phyloP scores from a whole-genome alignment of 768 basidiomycete species.

The Dacryopinax spathularia region DNA sequence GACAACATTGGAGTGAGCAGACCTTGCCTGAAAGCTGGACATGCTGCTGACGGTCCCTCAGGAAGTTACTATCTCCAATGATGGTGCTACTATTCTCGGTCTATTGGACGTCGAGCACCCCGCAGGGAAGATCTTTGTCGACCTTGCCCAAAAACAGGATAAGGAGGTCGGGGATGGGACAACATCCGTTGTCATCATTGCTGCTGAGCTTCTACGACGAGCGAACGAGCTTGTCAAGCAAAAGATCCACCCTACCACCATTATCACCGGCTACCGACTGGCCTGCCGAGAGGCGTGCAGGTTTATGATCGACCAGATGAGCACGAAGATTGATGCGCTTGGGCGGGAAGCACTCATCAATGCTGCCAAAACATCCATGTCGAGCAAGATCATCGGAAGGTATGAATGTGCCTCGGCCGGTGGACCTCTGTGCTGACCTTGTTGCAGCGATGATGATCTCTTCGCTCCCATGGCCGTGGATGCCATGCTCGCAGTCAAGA shows the following conservation, averaged over 20 bases:
- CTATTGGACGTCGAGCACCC: conserved; percentile 91
- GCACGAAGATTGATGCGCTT: conserved; percentile 84
- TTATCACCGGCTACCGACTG: conserved; percentile 94
- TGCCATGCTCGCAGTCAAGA: conserved; percentile 94
- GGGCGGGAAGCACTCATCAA: conserved; percentile 87
- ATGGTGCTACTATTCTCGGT: conserved; percentile 96
- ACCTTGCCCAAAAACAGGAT: conserved; percentile 97
- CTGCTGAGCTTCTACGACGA: conserved; percentile 88
- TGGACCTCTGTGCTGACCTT: conserved; percentile 1
- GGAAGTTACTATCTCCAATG: conserved; percentile 99
- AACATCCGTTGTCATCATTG: conserved; percentile 94
- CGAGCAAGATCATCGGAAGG: conserved; percentile 96
- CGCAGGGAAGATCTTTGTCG: conserved; percentile 92
- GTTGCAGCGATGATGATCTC: conserved; percentile 77
- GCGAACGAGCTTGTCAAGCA: conserved; percentile 97
- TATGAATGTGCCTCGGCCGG: conserved; percentile 32
- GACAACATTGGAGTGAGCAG: conserved; percentile 87
- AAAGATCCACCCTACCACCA: conserved; percentile 97
- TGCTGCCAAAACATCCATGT: conserved; percentile 96
- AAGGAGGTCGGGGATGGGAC: conserved; percentile 99
- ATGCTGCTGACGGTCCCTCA: conserved; percentile 22
- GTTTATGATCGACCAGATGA: conserved; percentile 95
- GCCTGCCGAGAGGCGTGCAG: conserved; percentile 95
- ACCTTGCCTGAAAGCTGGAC: neutral
- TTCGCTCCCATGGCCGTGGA: conserved; percentile 99